phyloP scores from a whole-genome alignment of 805 yeast species.

The Wickerhamomyces queroliae region DNA sequence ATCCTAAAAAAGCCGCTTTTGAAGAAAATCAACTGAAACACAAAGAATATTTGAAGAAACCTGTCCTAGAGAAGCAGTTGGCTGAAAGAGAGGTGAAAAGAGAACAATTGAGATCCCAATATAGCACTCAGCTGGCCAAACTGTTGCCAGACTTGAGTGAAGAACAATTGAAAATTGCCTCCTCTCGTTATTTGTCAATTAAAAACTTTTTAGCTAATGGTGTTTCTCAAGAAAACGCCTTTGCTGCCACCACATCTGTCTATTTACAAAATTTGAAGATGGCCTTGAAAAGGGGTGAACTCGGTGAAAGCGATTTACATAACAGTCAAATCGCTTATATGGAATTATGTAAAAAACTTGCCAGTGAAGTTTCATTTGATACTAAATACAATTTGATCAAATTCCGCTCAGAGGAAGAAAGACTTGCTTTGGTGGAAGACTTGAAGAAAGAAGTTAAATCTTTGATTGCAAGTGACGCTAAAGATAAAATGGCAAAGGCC shows the following conservation, averaged over 20 bases:
- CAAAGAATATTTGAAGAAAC: conserved; percentile 56
- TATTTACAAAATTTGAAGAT: conserved; percentile 35
- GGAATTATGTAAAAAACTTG: conserved; percentile 31
- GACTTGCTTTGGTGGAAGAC: conserved; percentile 19
- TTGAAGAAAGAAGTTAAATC: conserved; percentile 13
- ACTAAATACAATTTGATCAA: conserved; percentile 33
- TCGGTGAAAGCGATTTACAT: conserved; percentile 27
- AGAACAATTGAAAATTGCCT: conserved; percentile 30
- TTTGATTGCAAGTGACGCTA: conserved; percentile 14
- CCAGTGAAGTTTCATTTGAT: conserved; percentile 43
- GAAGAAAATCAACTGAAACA: conserved; percentile 63
- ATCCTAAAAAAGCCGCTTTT: conserved; percentile 41
- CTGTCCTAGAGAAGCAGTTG: conserved; percentile 37
- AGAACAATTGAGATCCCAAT: conserved; percentile 22
- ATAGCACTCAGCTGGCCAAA: conserved; percentile 25
- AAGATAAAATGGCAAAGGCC: not conserved
- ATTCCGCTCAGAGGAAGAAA: conserved; percentile 30
- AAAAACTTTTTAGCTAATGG: conserved; percentile 57
- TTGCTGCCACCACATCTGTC: conserved; percentile 49
- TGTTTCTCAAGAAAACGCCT: conserved; percentile 48
- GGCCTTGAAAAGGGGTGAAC: conserved; percentile 7
- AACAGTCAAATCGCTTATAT: conserved; percentile 26
- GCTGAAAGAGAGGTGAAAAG: conserved; percentile 37
- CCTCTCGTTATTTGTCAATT: conserved; percentile 47
- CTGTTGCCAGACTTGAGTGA: conserved; percentile 22